Base-by-base conservation (phyloP, 2,329 filamentous ascomycete genomes). In the Paecilomyces formosus region DNA sequence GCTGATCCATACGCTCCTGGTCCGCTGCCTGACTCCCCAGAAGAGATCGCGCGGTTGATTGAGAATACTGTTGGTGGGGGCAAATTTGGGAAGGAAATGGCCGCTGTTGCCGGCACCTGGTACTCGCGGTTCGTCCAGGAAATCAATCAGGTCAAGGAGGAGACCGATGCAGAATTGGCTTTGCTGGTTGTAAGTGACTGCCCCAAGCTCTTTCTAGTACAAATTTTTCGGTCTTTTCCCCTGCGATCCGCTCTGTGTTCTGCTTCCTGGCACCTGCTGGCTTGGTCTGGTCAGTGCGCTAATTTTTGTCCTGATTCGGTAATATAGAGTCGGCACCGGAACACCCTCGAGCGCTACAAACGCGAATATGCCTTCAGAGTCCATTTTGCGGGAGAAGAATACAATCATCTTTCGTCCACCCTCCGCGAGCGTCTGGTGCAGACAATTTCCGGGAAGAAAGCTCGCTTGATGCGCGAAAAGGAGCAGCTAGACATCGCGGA, bases 81-180 rank as follows among this genome's bases (percentile, higher is more conserved):
- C 82, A 84, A 68, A 75, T 89, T 69, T 70, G 90, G 88, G 56
- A 88, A 89, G 77, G 91, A 87, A 65, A 85, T 83, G 70, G 76
- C 79, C 51, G 80, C 80, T 31, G 73, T 85, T 65, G 82, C 91
- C 33, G 94, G 94, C 1, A 90, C 87, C 67, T 85, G 88, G 69
- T 97, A 96, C 72, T 83, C 88, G 60, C 86, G 90, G 65, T 97
- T 95, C 77, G 85, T 94, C 21, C 85, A 90, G 64, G 86, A 93
- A 61, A 84, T 97, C 57, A 95, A 97, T 70, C 88, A 95, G 72
- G 83, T 91, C 7, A 86, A 96, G 64, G 92, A 97, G 74, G 85
- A 90, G 68, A 85, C 90, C 65, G 94, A 99, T 78, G 87, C 89
- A 63, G 86, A 92, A 66, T 77, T 97, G 69, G 87, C 89, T 6